Evolutionary conservation across 805 yeast species (phyloP).

Genomic region (Candida pini): DNA sequence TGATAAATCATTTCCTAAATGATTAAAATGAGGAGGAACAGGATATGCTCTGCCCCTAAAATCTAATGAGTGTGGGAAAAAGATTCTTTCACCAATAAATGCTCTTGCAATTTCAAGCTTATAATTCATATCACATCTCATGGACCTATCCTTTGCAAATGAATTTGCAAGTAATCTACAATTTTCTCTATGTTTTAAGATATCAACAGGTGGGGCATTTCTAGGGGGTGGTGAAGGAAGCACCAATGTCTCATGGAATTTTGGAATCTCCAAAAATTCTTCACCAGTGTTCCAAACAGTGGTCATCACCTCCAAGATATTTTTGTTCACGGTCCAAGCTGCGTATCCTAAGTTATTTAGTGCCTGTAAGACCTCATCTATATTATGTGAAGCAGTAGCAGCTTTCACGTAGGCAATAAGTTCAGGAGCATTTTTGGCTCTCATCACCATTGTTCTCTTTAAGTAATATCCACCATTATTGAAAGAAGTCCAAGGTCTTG

Average conservation of each 20-base stretch:
- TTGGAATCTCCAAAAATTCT: slow-evolving; percentile 67
- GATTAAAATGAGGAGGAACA: slow-evolving; percentile 73
- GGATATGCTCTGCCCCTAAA: slow-evolving; percentile 86
- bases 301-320: slow-evolving; percentile 61
- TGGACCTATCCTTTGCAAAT: slow-evolving; percentile 67
- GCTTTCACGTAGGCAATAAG: slow-evolving; percentile 84
- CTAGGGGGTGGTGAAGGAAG: slow-evolving; percentile 53
- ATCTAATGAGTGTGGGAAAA: slow-evolving; percentile 76
- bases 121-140: slow-evolving; percentile 90
- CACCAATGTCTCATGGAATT: slow-evolving; percentile 35
- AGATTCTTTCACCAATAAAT: slow-evolving; percentile 70
- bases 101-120: slow-evolving; percentile 95
- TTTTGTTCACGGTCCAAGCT: slow-evolving; percentile 86
- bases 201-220: slow-evolving; percentile 66
- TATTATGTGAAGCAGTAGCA: slow-evolving; percentile 63
- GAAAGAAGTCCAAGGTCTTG: slow-evolving; percentile 82
- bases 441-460: slow-evolving; percentile 56
- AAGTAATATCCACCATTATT: slow-evolving; percentile 81
- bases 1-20: slow-evolving; percentile 73
- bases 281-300: slow-evolving; percentile 86
- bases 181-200: slow-evolving; percentile 61
- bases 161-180: slow-evolving; percentile 55
- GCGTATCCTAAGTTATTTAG: slow-evolving; percentile 81
- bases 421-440: slow-evolving; percentile 83
- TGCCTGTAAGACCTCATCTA: slow-evolving; percentile 70